Evolutionary conservation across 345 rosid species (phyloP).

Genomic region (Hibiscus syriacus): DNA sequence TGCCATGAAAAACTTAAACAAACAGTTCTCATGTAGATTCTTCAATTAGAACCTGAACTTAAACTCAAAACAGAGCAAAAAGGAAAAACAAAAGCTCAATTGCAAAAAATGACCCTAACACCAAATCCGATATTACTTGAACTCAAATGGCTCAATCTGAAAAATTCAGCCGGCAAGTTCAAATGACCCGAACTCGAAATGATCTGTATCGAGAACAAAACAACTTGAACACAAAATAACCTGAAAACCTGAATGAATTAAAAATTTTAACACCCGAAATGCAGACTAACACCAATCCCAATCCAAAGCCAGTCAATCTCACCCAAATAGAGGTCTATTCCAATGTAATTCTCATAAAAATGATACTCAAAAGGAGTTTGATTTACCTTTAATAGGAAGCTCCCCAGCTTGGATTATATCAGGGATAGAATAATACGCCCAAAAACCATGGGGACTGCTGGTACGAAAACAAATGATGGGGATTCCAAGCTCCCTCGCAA

Average conservation of each 20-base stretch:
- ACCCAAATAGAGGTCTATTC: too few species aligned
- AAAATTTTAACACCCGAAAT: neutral
- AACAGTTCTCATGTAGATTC: too few species aligned
- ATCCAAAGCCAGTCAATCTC: neutral
- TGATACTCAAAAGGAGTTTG: neutral
- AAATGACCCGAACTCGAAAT: too few species aligned
- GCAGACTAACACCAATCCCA: neutral
- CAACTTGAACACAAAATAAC: neutral
- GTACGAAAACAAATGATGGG: slow-evolving; percentile 28
- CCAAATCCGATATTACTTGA: neutral
- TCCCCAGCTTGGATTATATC: slow-evolving; percentile 30
- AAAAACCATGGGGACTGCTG: slow-evolving; percentile 19
- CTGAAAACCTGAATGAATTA: too few species aligned
- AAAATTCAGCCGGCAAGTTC: too few species aligned
- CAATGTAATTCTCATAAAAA: too few species aligned
- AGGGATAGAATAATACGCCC: slow-evolving; percentile 26
- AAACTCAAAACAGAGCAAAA: too few species aligned
- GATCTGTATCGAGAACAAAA: neutral
- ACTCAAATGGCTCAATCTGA: too few species aligned
- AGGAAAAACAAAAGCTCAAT: too few species aligned
- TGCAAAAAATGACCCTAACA: neutral
- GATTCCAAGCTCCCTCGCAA: slow-evolving; percentile 26
- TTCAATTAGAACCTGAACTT: too few species aligned
- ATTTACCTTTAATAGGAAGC: slow-evolving; percentile 34
- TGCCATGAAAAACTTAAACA: too few species aligned